Base-by-base conservation (phyloP, 108 stramenopile genomes). In the Nitzschia sp. region DNA sequence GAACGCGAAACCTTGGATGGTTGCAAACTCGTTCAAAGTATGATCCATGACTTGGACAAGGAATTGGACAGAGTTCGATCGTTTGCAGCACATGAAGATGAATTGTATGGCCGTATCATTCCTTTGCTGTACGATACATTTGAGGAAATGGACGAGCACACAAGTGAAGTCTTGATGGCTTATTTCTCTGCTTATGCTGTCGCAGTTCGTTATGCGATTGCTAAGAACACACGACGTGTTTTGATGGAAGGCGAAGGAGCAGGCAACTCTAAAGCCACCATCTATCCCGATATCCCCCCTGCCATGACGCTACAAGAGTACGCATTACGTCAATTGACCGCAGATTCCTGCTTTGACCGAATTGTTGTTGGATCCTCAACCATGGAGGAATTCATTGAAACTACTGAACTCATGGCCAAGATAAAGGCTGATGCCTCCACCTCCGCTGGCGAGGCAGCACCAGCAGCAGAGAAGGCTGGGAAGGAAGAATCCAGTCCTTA, bases 1-100 rank as follows among this genome's bases (percentile, higher is more conserved):
- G 89, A 94, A 64, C 73, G 88, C 26, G 93, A 94, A 61, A 94
- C 90, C 10, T 65, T 94, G 41, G 89, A 91, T 75, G 93, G 93
- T 10, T 91, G 90, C 73, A 83, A 84, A 44, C 65, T 94, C 41
- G 60, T 94, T n/a, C 86, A 88, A 41, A 79, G 81, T 52, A 86
- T 94, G 87, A 76, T 94, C 51, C 89, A 91, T 63, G 89, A 90
- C 73, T 65, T 91, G 65, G 93, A 94, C 66, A 75, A 63, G 8
- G 80, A 70, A 25, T 68, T 94, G 48, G 87, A 85, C 14, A 72
- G 81, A 20, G 55, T 79, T 15, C 63, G 78, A 53, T 82, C 80
- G 37, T 87, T 88, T 71, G 84, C 77, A 0, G 87, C 86, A 7
- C 88, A 92, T 57, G 89, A 94, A 66, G 81, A 90, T 29, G 84